A percentile compares a stretch with the other conserved stretches of the same genome.
Conservation (phyloP, 164 flowering plant species). For the Chimonanthus salicifolius region DNA sequence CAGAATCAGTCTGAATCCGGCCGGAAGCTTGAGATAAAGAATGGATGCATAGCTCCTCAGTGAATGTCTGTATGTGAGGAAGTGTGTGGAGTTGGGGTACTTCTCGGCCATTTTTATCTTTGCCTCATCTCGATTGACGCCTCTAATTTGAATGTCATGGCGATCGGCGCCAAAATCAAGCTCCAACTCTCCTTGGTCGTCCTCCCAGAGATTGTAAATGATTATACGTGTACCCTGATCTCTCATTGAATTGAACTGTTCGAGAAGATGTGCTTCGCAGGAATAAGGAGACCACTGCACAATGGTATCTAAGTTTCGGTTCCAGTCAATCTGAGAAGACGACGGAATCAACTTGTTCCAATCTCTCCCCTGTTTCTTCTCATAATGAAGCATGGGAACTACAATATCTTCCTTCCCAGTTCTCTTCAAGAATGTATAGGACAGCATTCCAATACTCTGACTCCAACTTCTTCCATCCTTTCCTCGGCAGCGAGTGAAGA, state of each 20-base stretch:
- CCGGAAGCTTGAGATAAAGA: conserved; percentile 79
- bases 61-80: conserved; percentile 72
- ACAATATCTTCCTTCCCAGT: conserved; percentile 87
- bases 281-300: conserved; percentile 85
- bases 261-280: conserved; percentile 67
- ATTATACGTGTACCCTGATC: conserved; percentile 32
- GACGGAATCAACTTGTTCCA: conserved; percentile 51
- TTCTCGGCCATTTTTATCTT: conserved; percentile 68
- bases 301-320: conserved; percentile 63
- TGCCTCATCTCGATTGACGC: conserved; percentile 69
- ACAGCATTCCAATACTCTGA: conserved; percentile 80
- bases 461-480: conserved; percentile 72
- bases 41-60: conserved; percentile 88
- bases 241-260: conserved; percentile 63
- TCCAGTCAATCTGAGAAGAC: conserved; percentile 54
- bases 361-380: conserved; percentile 27
- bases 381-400: conserved; percentile 86
- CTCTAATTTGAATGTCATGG: conserved; percentile 28
- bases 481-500: conserved; percentile 78
- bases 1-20: conserved; percentile 62
- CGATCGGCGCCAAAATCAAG: conserved; percentile 80
- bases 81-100: conserved; percentile 32
- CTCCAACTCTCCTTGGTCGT: conserved; percentile 72
- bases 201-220: conserved; percentile 87
- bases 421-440: conserved; percentile 72